A percentile compares a stretch with the other conserved stretches of the same genome.
These are phyloP conservation scores for Coniella lustricola DNA, from an alignment of 2,329 filamentous ascomycete species.

Conservation along the genomic window DNA sequence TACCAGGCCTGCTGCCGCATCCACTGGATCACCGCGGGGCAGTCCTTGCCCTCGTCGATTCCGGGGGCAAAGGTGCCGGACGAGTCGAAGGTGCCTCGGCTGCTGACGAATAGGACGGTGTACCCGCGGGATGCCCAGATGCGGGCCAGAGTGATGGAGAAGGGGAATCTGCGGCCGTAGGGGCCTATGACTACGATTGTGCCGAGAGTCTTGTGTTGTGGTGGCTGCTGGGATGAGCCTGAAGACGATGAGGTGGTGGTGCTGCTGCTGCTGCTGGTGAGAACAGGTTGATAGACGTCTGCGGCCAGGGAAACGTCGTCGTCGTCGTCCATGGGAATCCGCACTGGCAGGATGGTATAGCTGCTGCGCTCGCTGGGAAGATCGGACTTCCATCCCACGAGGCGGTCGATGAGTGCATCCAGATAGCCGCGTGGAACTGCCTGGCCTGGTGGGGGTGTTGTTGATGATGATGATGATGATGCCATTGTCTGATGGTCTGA, in stretches of 20 bases:
- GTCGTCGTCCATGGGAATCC: slow-evolving; percentile 13
- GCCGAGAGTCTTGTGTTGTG: not conserved
- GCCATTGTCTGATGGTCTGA: no score
- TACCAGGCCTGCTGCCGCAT: slow-evolving; percentile 20
- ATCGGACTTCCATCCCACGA: slow-evolving; percentile 1
- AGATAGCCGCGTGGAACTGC: not conserved
- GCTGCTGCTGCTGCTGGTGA: no score
- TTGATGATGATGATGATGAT: not conserved
- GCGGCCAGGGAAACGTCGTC: slow-evolving; percentile 17
- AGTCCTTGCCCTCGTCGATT: slow-evolving; percentile 11
- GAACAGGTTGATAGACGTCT: slow-evolving; percentile 17
- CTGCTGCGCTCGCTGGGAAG: slow-evolving; percentile 9
- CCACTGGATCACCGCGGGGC: slow-evolving; percentile 17
- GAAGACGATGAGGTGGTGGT: no score
- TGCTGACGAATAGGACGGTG: slow-evolving; percentile 18
- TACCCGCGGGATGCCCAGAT: slow-evolving; percentile 20
- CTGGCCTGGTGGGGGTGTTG: not conserved
- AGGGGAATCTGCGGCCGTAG: slow-evolving; percentile 14
- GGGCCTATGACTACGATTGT: slow-evolving; percentile 12
- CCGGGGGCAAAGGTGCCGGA: slow-evolving; percentile 12
- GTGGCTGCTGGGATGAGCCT: no score
- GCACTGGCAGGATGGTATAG: slow-evolving; percentile 5
- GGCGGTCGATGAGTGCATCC: slow-evolving; percentile 4
- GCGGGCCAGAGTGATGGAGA: slow-evolving; percentile 8
- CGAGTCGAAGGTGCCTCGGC: slow-evolving; percentile 20